Evolutionary conservation across 2,329 filamentous ascomycete genomes (phyloP).

Genomic region (Aspergillus sp.): DNA sequence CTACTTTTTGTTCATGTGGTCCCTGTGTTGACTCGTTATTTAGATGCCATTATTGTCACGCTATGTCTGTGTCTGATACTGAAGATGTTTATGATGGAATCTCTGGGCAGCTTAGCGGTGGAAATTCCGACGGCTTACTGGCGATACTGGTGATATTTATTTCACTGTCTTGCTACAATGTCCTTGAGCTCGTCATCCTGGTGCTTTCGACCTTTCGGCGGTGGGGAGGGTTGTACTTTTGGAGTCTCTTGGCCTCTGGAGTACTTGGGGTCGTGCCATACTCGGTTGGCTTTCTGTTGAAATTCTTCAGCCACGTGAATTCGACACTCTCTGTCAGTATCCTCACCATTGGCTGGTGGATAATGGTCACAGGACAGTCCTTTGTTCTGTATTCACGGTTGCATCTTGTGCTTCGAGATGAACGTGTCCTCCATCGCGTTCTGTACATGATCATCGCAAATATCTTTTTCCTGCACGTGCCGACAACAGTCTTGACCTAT

Average conservation of each 20-base stretch:
- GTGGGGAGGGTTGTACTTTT: conserved; percentile 38
- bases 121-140: conserved; percentile 20
- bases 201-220: conserved; percentile 41
- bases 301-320: conserved; percentile 36
- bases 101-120: conserved; percentile 27
- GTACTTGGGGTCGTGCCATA: conserved; percentile 39
- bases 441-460: conserved; percentile 60
- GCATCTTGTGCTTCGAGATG: conserved; percentile 58
- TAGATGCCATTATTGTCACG: background rate
- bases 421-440: conserved; percentile 49
- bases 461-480: conserved; percentile 53
- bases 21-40: background rate
- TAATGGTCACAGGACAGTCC: conserved; percentile 63
- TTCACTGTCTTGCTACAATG: conserved; percentile 49
- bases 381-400: conserved; percentile 64
- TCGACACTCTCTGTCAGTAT: conserved; percentile 40
- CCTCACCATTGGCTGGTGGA: conserved; percentile 57
- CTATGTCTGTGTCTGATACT: conserved; percentile 6
- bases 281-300: conserved; percentile 45
- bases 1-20: background rate
- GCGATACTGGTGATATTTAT: conserved; percentile 33
- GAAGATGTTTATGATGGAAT: conserved; percentile 31
- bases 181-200: conserved; percentile 43
- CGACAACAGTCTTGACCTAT: conserved; percentile 57
- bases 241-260: conserved; percentile 36